A percentile compares a stretch with the other conserved stretches of the same genome.
phyloP scores from a whole-genome alignment of 2,329 filamentous ascomycete genomes.

The Paraphaeosphaeria minitans region DNA sequence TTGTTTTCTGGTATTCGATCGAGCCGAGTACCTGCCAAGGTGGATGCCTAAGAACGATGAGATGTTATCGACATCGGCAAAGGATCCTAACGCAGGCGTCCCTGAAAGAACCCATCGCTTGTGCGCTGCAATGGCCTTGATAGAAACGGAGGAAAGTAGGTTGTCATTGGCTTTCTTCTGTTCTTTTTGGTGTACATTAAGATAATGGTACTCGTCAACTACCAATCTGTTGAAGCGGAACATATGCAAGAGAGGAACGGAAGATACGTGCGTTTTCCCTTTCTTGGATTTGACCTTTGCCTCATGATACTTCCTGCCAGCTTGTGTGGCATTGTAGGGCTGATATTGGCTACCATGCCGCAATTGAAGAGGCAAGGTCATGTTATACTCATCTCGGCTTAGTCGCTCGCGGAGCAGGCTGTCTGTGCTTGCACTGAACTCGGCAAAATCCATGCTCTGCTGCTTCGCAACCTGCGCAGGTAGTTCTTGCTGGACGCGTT shows the following conservation, averaged over 20 bases:
- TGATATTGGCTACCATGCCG: constrained; percentile 44
- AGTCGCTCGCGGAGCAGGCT: constrained; percentile 29
- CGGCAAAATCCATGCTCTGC: constrained; percentile 30
- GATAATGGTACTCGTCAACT: constrained; percentile 69
- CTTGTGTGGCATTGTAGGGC: constrained; percentile 20
- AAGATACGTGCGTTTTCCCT: background rate
- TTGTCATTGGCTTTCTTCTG: constrained; percentile 12
- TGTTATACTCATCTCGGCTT: constrained; percentile 43
- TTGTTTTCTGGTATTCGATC: constrained; percentile 48
- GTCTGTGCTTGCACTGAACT: constrained; percentile 35
- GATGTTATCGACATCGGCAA: constrained; percentile 64
- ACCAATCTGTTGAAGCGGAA: constrained; percentile 66
- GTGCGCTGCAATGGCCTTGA: constrained; percentile 55
- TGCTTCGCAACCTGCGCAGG: constrained; percentile 49
- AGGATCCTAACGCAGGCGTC: constrained; percentile 63
- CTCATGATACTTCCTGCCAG: background rate
- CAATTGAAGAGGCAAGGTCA: constrained; percentile 46
- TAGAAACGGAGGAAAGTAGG: constrained; percentile 35
- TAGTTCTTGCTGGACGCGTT: constrained; percentile 50
- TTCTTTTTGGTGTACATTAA: constrained; percentile 43
- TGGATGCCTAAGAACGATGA: constrained; percentile 61
- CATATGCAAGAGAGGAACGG: constrained; percentile 57
- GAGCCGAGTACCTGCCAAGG: constrained; percentile 56
- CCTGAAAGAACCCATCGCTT: constrained; percentile 68
- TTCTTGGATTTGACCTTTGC: background rate